These are phyloP conservation scores for Hypoxylon sp. DNA, from an alignment of 2,329 filamentous ascomycete species.

Conservation along the genomic window DNA sequence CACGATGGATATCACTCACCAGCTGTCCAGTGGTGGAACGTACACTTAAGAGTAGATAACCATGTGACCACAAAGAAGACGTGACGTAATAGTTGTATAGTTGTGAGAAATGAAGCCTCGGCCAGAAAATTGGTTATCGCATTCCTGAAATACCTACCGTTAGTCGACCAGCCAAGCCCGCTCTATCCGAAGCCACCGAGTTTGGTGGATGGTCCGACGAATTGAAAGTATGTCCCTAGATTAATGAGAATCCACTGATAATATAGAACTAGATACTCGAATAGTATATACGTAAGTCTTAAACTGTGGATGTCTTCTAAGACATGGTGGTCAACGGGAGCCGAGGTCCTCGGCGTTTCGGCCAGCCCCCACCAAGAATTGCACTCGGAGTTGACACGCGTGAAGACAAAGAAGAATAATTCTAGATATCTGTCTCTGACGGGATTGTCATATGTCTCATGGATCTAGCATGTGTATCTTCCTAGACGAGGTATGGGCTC, in stretches of 20 bases:
- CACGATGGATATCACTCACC: neutral
- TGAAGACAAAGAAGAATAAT: neutral
- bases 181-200: neutral
- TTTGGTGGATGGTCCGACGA: neutral
- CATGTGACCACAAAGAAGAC: neutral
- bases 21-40: neutral
- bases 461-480: neutral
- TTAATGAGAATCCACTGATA: neutral
- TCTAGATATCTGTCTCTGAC: neutral
- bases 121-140: neutral
- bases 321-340: neutral
- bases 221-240: neutral
- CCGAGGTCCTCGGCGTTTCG: conserved; percentile 22
- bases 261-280: neutral
- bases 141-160: neutral
- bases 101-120: neutral
- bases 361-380: neutral
- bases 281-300: neutral
- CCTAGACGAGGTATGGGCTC: neutral
- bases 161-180: neutral
- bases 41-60: neutral
- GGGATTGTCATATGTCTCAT: neutral
- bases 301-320: neutral
- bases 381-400: neutral
- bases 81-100: neutral